A percentile compares a stretch with the other conserved stretches of the same genome.
phyloP scores from a whole-genome alignment of 2,329 filamentous ascomycete genomes.

The Clarireedia monteithiana region DNA sequence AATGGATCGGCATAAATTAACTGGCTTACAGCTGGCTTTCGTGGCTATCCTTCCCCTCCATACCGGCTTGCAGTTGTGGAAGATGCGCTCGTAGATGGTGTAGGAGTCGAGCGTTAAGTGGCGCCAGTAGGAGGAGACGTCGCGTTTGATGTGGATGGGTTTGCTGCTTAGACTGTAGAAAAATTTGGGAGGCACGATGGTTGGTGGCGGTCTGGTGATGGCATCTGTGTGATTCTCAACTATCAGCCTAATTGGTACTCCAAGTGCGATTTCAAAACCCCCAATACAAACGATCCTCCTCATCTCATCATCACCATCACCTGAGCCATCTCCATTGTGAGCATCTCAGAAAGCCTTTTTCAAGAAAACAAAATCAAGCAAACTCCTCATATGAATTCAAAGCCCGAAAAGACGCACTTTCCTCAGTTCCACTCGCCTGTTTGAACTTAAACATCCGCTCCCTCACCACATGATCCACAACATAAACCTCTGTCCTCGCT shows the following conservation, averaged over 20 bases:
- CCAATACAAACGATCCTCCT: too few relatives aligned
- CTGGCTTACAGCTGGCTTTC: background rate
- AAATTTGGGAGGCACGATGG: background rate
- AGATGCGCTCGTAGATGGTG: background rate
- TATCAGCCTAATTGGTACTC: background rate
- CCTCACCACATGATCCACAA: background rate
- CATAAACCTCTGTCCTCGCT: conserved; percentile 2
- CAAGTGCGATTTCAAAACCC: too few relatives aligned
- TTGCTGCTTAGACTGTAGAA: background rate
- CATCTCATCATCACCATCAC: too few relatives aligned
- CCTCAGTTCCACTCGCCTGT: background rate
- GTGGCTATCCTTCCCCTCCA: background rate
- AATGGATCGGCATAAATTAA: background rate
- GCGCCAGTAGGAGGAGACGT: background rate
- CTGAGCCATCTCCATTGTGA: too few relatives aligned
- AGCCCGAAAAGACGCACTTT: background rate
- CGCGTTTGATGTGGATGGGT: background rate
- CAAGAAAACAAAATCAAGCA: background rate
- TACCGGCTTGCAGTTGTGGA: background rate
- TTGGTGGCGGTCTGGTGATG: background rate
- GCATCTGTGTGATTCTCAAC: background rate
- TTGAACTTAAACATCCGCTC: background rate
- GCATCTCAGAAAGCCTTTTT: too few relatives aligned
- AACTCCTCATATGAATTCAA: background rate
- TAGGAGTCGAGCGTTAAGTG: background rate